These are phyloP conservation scores for Penicillium coprophilum DNA, from an alignment of 495 filamentous ascomycete species.

Conservation along the genomic window DNA sequence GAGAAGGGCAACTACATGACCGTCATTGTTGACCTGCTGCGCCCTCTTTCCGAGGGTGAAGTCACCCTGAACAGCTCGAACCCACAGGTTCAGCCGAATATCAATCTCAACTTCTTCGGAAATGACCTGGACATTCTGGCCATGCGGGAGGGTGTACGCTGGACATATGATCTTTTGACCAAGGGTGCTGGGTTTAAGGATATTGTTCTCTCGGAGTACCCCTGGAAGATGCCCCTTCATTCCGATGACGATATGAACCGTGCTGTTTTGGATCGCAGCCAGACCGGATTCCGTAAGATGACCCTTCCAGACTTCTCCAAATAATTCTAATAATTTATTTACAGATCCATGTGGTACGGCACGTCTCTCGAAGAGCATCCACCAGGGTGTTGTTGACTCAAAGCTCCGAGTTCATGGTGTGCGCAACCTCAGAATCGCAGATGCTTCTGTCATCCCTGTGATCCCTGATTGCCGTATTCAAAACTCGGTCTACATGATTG, in stretches of 20 bases:
- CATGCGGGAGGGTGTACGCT: conserved; percentile 57
- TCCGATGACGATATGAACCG: conserved; percentile 57
- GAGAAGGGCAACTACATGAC: conserved; percentile 50
- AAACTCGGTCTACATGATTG: conserved; percentile 57
- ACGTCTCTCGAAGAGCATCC: conserved; percentile 52
- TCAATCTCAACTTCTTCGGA: conserved; percentile 62
- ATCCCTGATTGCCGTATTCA: conserved; percentile 45
- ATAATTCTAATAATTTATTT: not conserved
- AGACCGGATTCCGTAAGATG: conserved; percentile 50
- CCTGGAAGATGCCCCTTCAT: conserved; percentile 58
- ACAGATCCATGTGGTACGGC: conserved; percentile 54
- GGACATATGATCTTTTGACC: conserved; percentile 54
- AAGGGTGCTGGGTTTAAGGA: conserved; percentile 59
- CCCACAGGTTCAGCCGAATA: conserved; percentile 52
- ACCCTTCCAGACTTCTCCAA: not conserved
- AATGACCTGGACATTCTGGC: conserved; percentile 56
- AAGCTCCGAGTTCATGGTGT: conserved; percentile 57
- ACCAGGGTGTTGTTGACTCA: conserved; percentile 54
- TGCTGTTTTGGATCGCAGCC: conserved; percentile 54
- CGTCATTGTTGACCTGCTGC: conserved; percentile 60
- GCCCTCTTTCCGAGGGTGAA: conserved; percentile 51
- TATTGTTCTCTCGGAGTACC: conserved; percentile 54
- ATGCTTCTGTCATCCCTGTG: conserved; percentile 39
- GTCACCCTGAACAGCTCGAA: conserved; percentile 55
- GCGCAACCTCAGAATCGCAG: conserved; percentile 50